phyloP scores from a whole-genome alignment of 2,329 filamentous ascomycete species.

The Claviceps purpurea region DNA sequence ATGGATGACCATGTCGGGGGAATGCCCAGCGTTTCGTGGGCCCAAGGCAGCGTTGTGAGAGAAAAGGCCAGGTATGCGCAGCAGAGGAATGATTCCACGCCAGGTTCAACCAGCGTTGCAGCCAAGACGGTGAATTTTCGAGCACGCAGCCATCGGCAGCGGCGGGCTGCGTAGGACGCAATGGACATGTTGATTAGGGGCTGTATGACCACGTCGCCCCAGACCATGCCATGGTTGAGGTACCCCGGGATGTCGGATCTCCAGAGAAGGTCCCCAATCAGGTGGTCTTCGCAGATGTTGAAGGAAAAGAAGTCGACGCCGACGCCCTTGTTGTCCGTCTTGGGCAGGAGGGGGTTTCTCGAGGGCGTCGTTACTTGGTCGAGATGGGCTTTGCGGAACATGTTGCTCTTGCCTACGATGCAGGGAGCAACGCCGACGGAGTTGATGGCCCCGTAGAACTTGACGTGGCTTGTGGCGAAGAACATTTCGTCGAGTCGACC shows the following conservation, averaged over 20 bases:
- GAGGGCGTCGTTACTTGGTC: conserved; percentile 51
- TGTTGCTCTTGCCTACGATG: conserved; percentile 92
- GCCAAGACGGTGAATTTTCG: conserved; percentile 85
- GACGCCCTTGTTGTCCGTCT: conserved; percentile 29
- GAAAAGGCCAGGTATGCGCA: conserved; percentile 69
- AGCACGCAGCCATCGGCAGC: conserved; percentile 82
- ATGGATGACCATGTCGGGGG: conserved; percentile 57
- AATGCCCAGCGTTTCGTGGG: conserved; percentile 37
- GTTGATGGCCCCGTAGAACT: conserved; percentile 97
- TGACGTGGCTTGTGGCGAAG: conserved; percentile 84
- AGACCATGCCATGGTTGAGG: conserved; percentile 70
- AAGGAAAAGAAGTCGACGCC: conserved; percentile 90
- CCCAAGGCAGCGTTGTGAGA: conserved; percentile 57
- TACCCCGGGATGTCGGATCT: conserved; percentile 49
- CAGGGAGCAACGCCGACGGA: conserved; percentile 82
- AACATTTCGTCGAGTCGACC: conserved; percentile 89
- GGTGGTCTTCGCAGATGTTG: conserved; percentile 95
- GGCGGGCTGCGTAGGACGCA: conserved; percentile 60
- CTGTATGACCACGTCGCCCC: conserved; percentile 79
- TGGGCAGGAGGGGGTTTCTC: conserved; percentile 29
- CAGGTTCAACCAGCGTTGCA: conserved; percentile 85
- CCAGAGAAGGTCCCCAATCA: conserved; percentile 90
- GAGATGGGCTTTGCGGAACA: conserved; percentile 90
- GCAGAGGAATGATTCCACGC: conserved; percentile 78
- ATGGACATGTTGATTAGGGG: conserved; percentile 76